Percentiles rank a stretch among this genome's conserved stretches.
These are phyloP conservation scores for Hyaloscypha finlandica DNA, from an alignment of 495 filamentous ascomycete genomes.

Conservation along the genomic window DNA sequence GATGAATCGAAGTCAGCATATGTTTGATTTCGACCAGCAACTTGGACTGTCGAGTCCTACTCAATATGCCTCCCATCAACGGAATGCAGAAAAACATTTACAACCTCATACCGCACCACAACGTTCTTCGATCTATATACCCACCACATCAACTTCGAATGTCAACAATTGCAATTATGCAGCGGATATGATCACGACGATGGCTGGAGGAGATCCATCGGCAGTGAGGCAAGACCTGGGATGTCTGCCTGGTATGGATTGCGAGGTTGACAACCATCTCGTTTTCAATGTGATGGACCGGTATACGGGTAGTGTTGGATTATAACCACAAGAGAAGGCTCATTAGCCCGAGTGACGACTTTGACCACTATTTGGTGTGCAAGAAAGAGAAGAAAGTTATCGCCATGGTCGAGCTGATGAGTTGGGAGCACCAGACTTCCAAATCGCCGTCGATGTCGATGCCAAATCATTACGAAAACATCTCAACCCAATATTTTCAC, in stretches of 20 bases:
- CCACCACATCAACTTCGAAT: constrained; percentile 16
- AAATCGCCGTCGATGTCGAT: too few relatives aligned
- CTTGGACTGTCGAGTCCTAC: constrained; percentile 19
- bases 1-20: constrained; percentile 4
- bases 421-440: background rate
- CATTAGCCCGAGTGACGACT: background rate
- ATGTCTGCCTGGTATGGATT: constrained; percentile 30
- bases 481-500: background rate
- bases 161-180: constrained; percentile 31
- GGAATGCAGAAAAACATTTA: constrained; percentile 17
- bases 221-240: constrained; percentile 30
- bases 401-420: background rate
- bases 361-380: background rate
- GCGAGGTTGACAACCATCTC: constrained; percentile 33
- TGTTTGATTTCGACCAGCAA: constrained; percentile 24
- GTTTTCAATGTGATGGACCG: constrained; percentile 34
- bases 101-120: constrained; percentile 15
- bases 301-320: constrained; percentile 24
- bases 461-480: too few relatives aligned
- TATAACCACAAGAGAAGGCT: constrained; percentile 16
- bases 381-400: background rate
- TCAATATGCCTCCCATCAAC: background rate
- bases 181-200: constrained; percentile 34
- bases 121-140: constrained; percentile 24
- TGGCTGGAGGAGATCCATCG: constrained; percentile 27